These are phyloP conservation scores for Thelephora terrestris DNA, from an alignment of 1,284 basidiomycete species.

Conservation along the genomic window DNA sequence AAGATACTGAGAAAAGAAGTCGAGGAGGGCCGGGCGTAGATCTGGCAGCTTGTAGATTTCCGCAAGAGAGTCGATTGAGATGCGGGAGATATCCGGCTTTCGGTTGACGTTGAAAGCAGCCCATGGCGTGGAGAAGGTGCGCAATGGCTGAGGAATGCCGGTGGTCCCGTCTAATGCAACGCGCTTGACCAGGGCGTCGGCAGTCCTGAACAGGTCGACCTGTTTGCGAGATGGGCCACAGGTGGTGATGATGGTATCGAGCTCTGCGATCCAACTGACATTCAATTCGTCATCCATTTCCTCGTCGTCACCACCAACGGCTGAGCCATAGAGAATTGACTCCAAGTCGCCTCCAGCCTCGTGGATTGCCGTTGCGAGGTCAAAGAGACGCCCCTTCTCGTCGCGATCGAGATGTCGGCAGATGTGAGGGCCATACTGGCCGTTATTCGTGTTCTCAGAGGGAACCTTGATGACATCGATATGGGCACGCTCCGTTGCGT, in stretches of 20 bases:
- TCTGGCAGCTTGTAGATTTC: not conserved
- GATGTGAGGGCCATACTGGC: no score
- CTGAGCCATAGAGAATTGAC: not conserved
- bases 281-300: not conserved
- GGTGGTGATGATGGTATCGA: not conserved
- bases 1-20: no score
- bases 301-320: not conserved
- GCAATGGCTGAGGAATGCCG: not conserved
- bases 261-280: no score
- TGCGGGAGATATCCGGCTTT: not conserved
- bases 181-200: not conserved
- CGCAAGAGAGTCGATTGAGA: not conserved
- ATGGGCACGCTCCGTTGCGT: not conserved
- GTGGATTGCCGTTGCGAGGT: no score
- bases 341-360: no score
- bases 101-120: not conserved
- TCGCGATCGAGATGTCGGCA: no score
- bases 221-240: no score
- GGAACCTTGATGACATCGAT: no score
- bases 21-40: no score
- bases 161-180: not conserved
- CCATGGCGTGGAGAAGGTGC: no score
- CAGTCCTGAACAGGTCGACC: not conserved
- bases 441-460: no score
- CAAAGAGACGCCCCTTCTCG: no score